Percentiles rank a stretch among this genome's conserved stretches.
Evolutionary conservation across 495 filamentous ascomycete species (phyloP).

Genomic region (Penicillium lagena): DNA sequence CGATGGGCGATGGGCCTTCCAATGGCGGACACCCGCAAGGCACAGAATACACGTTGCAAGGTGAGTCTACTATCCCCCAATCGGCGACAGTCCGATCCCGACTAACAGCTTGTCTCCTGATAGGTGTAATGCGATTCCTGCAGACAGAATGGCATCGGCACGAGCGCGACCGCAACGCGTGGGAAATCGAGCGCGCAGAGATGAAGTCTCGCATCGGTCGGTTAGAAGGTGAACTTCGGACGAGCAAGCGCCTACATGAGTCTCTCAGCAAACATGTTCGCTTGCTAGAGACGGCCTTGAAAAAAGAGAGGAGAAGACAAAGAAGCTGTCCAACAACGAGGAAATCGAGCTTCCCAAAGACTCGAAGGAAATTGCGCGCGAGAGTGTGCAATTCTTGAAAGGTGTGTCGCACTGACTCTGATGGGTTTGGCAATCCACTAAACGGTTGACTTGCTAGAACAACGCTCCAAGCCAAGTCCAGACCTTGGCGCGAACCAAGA

Average conservation of each 20-base stretch:
- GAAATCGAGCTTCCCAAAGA: slow-evolving; percentile 38
- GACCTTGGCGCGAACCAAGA: slow-evolving; percentile 31
- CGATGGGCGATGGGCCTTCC: slow-evolving; percentile 45
- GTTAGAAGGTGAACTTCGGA: slow-evolving; percentile 81
- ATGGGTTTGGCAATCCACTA: neutral
- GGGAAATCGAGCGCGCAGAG: slow-evolving; percentile 98
- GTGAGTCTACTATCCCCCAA: slow-evolving; percentile 37
- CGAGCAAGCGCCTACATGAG: slow-evolving; percentile 79
- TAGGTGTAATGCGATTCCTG: slow-evolving; percentile 98
- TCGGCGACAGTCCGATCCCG: slow-evolving; percentile 3
- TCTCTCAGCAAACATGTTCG: slow-evolving; percentile 81
- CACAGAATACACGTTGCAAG: slow-evolving; percentile 98
- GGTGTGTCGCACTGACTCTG: slow-evolving; percentile 12
- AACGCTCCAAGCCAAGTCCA: slow-evolving; percentile 30
- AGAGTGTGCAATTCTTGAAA: slow-evolving; percentile 35
- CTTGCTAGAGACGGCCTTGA: slow-evolving; percentile 85
- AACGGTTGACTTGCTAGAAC: slow-evolving; percentile 16
- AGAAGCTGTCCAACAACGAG: slow-evolving; percentile 40
- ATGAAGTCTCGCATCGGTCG: slow-evolving; percentile 99
- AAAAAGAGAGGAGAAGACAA: slow-evolving; percentile 58
- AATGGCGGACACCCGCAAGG: slow-evolving; percentile 63
- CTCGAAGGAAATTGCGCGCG: slow-evolving; percentile 38
- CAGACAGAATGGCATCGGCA: slow-evolving; percentile 99
- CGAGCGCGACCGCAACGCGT: slow-evolving; percentile 94
- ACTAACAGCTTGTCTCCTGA: no score